These are phyloP conservation scores for Xylariaceae sp. DNA, from an alignment of 2,329 filamentous ascomycete species.

Conservation along the genomic window DNA sequence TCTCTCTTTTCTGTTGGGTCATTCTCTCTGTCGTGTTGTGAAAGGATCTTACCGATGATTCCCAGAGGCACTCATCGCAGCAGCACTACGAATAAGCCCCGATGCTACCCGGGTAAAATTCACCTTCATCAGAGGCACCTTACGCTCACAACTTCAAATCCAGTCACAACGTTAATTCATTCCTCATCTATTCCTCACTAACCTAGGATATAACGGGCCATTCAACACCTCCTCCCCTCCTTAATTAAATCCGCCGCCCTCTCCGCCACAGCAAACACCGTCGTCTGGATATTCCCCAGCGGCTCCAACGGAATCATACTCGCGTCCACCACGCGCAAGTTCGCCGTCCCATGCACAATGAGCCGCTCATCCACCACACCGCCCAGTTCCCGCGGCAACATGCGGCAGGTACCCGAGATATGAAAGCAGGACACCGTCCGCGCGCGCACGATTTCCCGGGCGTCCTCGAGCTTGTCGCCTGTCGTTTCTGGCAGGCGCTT, in stretches of 20 bases:
- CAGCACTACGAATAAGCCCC: too few relatives aligned
- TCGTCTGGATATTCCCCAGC: constrained; percentile 24
- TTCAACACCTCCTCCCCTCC: constrained; percentile 13
- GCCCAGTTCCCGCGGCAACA: constrained; percentile 41
- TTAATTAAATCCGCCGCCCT: constrained; percentile 23
- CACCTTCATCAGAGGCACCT: too few relatives aligned
- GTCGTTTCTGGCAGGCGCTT: constrained; percentile 34
- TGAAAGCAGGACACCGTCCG: constrained; percentile 41
- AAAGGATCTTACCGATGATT: too few relatives aligned
- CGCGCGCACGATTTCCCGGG: constrained; percentile 34
- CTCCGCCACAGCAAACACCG: constrained; percentile 24
- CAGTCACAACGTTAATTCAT: too few relatives aligned
- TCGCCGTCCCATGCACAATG: constrained; percentile 40
- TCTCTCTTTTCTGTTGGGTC: too few relatives aligned
- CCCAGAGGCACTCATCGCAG: too few relatives aligned
- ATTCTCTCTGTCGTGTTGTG: too few relatives aligned
- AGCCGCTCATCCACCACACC: constrained; percentile 41
- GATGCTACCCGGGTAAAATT: too few relatives aligned
- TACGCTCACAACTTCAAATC: too few relatives aligned
- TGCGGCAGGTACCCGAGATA: constrained; percentile 45
- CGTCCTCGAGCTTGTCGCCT: constrained; percentile 32
- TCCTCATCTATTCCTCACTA: too few relatives aligned
- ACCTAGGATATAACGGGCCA: too few relatives aligned
- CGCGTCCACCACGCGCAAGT: constrained; percentile 27
- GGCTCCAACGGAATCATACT: constrained; percentile 24